These are phyloP conservation scores for Naematelia encephala DNA, from an alignment of 768 basidiomycete species.

Conservation along the genomic window DNA sequence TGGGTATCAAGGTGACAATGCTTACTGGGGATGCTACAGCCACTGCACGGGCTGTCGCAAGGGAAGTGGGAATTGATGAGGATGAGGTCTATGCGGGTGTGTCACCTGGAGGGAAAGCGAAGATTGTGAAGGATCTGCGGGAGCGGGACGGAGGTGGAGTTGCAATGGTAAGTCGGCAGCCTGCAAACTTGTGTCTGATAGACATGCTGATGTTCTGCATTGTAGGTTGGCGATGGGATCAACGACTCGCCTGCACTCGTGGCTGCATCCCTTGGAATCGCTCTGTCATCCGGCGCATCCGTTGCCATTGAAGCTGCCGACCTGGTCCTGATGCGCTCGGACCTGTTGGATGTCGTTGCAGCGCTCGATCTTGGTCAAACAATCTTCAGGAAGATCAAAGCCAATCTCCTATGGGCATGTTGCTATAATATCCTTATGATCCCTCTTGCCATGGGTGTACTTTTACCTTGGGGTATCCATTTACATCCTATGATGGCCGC, in stretches of 20 bases:
- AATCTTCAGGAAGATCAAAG: constrained; percentile 85
- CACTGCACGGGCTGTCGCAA: constrained; percentile 84
- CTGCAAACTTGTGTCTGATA: neutral
- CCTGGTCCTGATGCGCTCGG: constrained; percentile 94
- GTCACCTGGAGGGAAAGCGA: constrained; percentile 93
- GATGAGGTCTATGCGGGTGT: constrained; percentile 86
- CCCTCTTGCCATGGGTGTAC: constrained; percentile 94
- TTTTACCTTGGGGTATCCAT: constrained; percentile 85
- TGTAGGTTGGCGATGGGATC: constrained; percentile 96
- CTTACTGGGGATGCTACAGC: constrained; percentile 87
- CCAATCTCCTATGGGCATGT: constrained; percentile 95
- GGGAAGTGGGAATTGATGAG: constrained; percentile 77
- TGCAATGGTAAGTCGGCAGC: constrained; percentile 69
- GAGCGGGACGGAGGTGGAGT: constrained; percentile 68
- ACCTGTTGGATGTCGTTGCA: constrained; percentile 94
- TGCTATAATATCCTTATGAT: constrained; percentile 90
- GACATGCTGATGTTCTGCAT: neutral
- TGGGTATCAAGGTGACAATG: constrained; percentile 91
- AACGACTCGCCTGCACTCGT: constrained; percentile 98
- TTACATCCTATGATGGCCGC: constrained; percentile 98
- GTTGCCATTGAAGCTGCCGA: constrained; percentile 98
- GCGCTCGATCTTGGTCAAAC: constrained; percentile 82
- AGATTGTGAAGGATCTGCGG: constrained; percentile 75
- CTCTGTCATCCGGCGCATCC: constrained; percentile 90
- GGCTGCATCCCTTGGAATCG: constrained; percentile 92